Base-by-base conservation (phyloP, 345 rosid genomes). In the Heritiera littoralis region DNA sequence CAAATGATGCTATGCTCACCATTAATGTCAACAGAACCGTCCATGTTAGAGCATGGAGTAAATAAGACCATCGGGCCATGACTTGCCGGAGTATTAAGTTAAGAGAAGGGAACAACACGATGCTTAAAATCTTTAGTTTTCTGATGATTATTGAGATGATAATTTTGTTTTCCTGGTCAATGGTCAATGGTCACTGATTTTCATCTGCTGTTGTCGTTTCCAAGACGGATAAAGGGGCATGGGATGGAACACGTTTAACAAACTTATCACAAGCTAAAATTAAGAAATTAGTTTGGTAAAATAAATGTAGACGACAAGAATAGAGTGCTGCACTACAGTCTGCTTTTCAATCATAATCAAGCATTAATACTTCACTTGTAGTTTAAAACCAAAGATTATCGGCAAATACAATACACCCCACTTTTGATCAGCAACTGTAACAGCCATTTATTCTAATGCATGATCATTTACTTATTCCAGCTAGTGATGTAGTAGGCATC, bases 21-120 rank as follows among this genome's bases (percentile, higher is more conserved):
- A 23, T 23, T 23, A 0, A 23, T 23, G 28, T 23, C 28, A 23
- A 23, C 28, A 23, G 28, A 23, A 23, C 28, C 28, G 28, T 23
- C 28, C 28, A 23, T 23, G 28, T 23, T 23, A 23, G 28, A 23
- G 28, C 28, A 23, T 23, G 28, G 28, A 23, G 28, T 23, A 23
- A 23, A 23, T 23, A 23, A 23, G 28, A 23, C 28, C 28, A 23
- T 23, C 28, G 28, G 28, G 28, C 28, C 28, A 23, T 23, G 28
- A 23, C 28, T 23, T 23, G 28, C 28, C 28, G 28, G 28, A 23
- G 28, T 23, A 0, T 23, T 23, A 23, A 23, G 28, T 23, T 23
- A 23, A 23, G 28, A 23, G 40, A 82, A 59, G 63, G 48, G 55
- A 82, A 77, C 10, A 20, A 49, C 81, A 82, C 78, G 71, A 45